These are phyloP conservation scores for Cicer arietinum DNA, from an alignment of 306 rosid genomes.

Conservation along the genomic window DNA sequence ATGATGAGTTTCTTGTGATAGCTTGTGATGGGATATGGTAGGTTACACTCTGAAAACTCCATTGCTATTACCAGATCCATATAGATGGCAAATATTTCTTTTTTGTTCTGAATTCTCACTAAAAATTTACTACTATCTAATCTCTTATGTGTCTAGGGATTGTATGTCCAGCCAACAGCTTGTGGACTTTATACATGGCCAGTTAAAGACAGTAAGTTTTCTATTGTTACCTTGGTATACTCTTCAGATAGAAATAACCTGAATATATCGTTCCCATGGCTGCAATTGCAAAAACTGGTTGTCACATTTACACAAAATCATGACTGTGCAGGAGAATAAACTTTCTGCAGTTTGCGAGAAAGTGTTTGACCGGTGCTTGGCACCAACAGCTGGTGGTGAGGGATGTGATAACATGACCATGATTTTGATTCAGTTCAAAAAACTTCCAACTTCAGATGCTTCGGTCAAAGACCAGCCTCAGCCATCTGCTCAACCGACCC, in stretches of 20 bases:
- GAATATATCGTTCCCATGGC: constrained; percentile 25
- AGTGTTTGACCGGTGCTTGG: constrained; percentile 93
- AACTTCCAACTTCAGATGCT: constrained; percentile 45
- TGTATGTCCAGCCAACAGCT: constrained; percentile 97
- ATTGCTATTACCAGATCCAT: constrained; percentile 27
- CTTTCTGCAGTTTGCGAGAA: constrained; percentile 84
- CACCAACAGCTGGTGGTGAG: constrained; percentile 87
- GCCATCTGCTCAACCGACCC: constrained; percentile 44
- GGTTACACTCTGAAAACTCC: constrained; percentile 38
- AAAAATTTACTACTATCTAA: constrained; percentile 12
- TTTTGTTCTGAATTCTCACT: constrained; percentile 20
- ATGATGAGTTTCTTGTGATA: constrained; percentile 89
- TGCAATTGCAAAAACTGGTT: not conserved
- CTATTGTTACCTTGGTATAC: constrained; percentile 3
- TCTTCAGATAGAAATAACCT: constrained; percentile 21
- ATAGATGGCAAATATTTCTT: not conserved
- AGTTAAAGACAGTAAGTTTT: constrained; percentile 68
- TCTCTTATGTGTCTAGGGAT: constrained; percentile 62
- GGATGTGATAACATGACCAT: constrained; percentile 99
- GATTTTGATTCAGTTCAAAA: constrained; percentile 92
- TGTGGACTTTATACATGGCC: constrained; percentile 74
- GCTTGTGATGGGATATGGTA: constrained; percentile 99
- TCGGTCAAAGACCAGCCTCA: constrained; percentile 53
- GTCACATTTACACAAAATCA: constrained; percentile 23
- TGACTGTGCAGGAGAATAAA: constrained; percentile 70